These are phyloP conservation scores for Apiosordaria backusii DNA, from an alignment of 495 filamentous ascomycete genomes.

Conservation along the genomic window DNA sequence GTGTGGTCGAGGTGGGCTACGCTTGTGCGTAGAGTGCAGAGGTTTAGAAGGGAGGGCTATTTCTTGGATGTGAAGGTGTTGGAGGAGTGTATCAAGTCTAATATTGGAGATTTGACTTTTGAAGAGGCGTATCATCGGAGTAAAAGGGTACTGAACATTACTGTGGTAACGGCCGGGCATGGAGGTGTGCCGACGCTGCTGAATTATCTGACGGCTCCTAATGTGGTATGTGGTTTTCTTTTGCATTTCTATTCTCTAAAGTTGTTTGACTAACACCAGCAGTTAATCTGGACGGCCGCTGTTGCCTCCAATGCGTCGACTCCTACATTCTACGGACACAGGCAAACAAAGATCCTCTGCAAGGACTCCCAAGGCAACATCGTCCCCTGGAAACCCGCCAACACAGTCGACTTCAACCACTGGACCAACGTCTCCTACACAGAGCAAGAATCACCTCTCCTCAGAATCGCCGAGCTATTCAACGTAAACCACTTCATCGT, in stretches of 20 bases:
- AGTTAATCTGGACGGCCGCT: conserved; percentile 91
- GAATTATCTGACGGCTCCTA: conserved; percentile 91
- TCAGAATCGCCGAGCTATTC: conserved; percentile 84
- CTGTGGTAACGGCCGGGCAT: conserved; percentile 68
- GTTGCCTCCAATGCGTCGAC: conserved; percentile 85
- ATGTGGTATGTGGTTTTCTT: conserved; percentile 88
- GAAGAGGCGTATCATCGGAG: conserved; percentile 88
- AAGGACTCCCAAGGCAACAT: conserved; percentile 77
- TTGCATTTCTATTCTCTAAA: neutral
- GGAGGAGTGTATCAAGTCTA: conserved; percentile 79
- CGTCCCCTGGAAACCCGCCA: conserved; percentile 70
- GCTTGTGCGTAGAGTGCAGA: conserved; percentile 54
- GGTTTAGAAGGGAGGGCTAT: conserved; percentile 71
- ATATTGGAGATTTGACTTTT: conserved; percentile 88
- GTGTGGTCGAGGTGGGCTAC: conserved; percentile 52
- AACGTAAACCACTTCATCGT: conserved; percentile 90
- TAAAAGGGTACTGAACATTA: conserved; percentile 88
- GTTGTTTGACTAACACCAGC: neutral
- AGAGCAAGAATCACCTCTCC: conserved; percentile 75
- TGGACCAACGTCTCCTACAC: conserved; percentile 66
- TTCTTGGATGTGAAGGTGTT: conserved; percentile 79
- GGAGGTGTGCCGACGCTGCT: conserved; percentile 80
- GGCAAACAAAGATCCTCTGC: conserved; percentile 69
- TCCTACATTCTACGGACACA: conserved; percentile 55
- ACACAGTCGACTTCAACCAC: conserved; percentile 62